Conservation (phyloP, 345 rosid genomes). For the Laguncularia racemosa region DNA sequence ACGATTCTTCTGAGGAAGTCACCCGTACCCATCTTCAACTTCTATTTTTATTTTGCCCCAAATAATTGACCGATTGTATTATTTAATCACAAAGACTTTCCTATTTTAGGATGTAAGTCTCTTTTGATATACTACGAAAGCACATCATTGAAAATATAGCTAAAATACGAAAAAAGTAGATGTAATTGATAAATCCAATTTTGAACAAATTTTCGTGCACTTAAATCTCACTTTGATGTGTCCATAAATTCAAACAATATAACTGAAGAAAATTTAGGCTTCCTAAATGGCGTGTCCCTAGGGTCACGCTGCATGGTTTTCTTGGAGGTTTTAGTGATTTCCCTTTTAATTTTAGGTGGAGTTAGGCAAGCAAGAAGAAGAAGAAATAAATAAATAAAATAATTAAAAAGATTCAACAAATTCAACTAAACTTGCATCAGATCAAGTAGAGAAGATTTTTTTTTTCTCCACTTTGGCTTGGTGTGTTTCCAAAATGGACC, state of each 20-base stretch:
- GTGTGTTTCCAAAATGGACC: too few species aligned
- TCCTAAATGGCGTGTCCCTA: slow-evolving; percentile 14
- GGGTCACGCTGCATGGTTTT: slow-evolving; percentile 12
- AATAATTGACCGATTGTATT: too few species aligned
- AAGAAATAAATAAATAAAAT: not conserved
- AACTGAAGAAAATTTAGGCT: not conserved
- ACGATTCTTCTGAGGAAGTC: too few species aligned
- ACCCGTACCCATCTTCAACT: too few species aligned
- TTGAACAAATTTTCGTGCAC: slow-evolving; percentile 1
- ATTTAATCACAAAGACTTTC: too few species aligned
- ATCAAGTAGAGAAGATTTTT: too few species aligned
- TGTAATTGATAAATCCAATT: not conserved
- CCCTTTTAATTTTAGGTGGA: not conserved
- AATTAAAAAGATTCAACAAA: not conserved
- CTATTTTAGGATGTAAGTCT: too few species aligned
- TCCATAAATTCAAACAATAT: not conserved
- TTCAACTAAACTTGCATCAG: not conserved
- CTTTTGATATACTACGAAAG: too few species aligned
- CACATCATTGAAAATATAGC: too few species aligned
- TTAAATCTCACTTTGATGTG: not conserved
- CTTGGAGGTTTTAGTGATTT: slow-evolving; percentile 20
- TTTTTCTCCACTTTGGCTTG: too few species aligned
- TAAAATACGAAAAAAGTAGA: too few species aligned
- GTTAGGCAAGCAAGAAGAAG: slow-evolving; percentile 3
- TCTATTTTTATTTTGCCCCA: not conserved